These are phyloP conservation scores for Leccinum subgranulosum DNA, from an alignment of 768 basidiomycete genomes.

Conservation along the genomic window DNA sequence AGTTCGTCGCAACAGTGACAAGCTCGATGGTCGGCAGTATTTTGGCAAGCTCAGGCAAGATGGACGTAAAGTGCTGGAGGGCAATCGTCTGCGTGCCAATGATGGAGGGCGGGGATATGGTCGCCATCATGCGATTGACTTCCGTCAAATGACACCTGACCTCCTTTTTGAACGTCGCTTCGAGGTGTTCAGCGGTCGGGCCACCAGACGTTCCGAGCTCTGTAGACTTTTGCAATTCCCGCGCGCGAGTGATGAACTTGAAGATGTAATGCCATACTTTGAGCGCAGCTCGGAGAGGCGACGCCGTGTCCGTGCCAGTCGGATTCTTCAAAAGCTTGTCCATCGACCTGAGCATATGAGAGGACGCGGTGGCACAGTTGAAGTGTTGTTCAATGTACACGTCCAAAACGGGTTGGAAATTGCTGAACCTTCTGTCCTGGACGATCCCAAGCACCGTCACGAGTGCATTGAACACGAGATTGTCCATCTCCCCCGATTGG, in stretches of 20 bases:
- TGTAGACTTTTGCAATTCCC: constrained; percentile 81
- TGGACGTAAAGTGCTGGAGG: constrained; percentile 88
- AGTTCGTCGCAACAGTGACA: constrained; percentile 81
- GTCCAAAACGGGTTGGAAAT: constrained; percentile 91
- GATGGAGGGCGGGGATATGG: constrained; percentile 73
- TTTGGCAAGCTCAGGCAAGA: constrained; percentile 82
- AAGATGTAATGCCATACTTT: constrained; percentile 98
- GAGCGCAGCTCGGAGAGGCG: constrained; percentile 79
- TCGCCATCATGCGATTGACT: constrained; percentile 88
- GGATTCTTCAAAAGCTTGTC: constrained; percentile 75
- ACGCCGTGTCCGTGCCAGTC: constrained; percentile 66
- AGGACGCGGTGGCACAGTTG: constrained; percentile 72
- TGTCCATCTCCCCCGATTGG: constrained; percentile 74
- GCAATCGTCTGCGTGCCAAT: constrained; percentile 96
- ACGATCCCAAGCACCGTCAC: constrained; percentile 91
- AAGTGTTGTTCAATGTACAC: constrained; percentile 93
- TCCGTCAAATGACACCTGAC: constrained; percentile 71
- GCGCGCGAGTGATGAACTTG: constrained; percentile 88
- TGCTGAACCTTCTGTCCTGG: constrained; percentile 91
- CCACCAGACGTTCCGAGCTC: constrained; percentile 78
- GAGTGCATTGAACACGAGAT: constrained; percentile 84
- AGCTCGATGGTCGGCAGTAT: constrained; percentile 81
- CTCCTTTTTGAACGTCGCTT: constrained; percentile 81
- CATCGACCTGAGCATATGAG: constrained; percentile 86
- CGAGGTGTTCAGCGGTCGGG: constrained; percentile 82